These are phyloP conservation scores for Colletotrichum siamense DNA, from an alignment of 2,329 filamentous ascomycete species.

Conservation along the genomic window DNA sequence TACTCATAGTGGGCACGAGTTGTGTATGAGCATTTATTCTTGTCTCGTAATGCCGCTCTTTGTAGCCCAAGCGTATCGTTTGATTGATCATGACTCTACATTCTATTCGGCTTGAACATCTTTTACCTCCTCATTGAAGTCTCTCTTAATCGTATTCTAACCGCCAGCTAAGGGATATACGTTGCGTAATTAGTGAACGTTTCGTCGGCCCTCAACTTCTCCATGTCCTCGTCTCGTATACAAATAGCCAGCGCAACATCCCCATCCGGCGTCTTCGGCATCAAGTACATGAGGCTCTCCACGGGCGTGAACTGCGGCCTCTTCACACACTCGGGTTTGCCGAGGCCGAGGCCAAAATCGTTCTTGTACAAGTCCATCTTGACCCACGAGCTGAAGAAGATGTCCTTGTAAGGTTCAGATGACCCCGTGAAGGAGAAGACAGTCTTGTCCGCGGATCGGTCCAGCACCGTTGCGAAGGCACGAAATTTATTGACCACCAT, in stretches of 20 bases:
- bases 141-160: not conserved
- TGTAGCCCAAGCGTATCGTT: not conserved
- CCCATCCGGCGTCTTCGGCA: slow-evolving; percentile 49
- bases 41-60: no score
- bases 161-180: slow-evolving; percentile 28
- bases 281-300: slow-evolving; percentile 55
- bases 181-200: slow-evolving; percentile 43
- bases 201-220: slow-evolving; percentile 44
- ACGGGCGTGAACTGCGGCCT: slow-evolving; percentile 50
- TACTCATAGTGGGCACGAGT: not conserved
- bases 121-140: fast-evolving
- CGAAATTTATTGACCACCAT: slow-evolving; percentile 41
- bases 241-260: slow-evolving; percentile 49
- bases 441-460: slow-evolving; percentile 37
- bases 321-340: slow-evolving; percentile 50
- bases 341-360: slow-evolving; percentile 53
- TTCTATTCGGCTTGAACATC: not conserved
- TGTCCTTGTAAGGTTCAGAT: slow-evolving; percentile 42
- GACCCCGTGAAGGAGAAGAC: slow-evolving; percentile 36
- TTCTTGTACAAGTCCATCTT: slow-evolving; percentile 48
- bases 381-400: slow-evolving; percentile 62
- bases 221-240: slow-evolving; percentile 53
- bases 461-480: slow-evolving; percentile 45
- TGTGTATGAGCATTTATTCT: not conserved
- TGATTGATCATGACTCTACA: not conserved